Evolutionary conservation across 1,284 basidiomycete genomes (phyloP).

Genomic region (Taiwanofungus camphoratus): DNA sequence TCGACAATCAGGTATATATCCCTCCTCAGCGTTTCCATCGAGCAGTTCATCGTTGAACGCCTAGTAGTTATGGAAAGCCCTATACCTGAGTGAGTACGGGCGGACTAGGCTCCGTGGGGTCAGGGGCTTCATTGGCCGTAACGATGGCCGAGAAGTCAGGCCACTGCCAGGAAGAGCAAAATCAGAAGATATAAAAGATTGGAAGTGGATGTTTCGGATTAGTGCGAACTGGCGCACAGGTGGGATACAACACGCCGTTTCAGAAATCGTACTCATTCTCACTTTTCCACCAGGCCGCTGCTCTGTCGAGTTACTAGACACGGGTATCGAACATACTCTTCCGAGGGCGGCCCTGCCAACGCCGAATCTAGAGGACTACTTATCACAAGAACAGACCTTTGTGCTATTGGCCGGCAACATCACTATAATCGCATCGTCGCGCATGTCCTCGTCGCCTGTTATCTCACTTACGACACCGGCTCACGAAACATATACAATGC

Average conservation of each 20-base stretch:
- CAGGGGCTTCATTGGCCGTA: constrained; percentile 49
- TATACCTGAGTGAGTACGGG: constrained; percentile 60
- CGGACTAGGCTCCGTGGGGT: constrained; percentile 60
- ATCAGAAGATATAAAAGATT: constrained; percentile 46
- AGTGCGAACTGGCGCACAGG: constrained; percentile 76
- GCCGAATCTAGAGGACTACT: no score
- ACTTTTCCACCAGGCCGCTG: constrained; percentile 65
- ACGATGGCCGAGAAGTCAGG: constrained; percentile 53
- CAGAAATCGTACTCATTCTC: no score
- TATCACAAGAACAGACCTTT: constrained; percentile 23
- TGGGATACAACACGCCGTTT: no score
- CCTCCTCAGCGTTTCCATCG: constrained; percentile 6
- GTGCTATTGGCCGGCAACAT: constrained; percentile 38
- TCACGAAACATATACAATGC: constrained; percentile 25
- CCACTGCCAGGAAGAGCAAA: constrained; percentile 50
- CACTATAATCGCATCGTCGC: constrained; percentile 34
- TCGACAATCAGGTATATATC: constrained; percentile 48
- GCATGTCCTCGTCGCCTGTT: constrained; percentile 20
- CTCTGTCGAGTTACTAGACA: constrained; percentile 30
- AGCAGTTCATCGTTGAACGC: constrained; percentile 17
- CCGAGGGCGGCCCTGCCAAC: not conserved
- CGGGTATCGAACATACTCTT: not conserved
- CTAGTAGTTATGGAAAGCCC: constrained; percentile 47
- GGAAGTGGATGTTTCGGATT: constrained; percentile 83
- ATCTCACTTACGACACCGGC: constrained; percentile 24